A percentile compares a stretch with the other conserved stretches of the same genome.
Evolutionary conservation across 1,139 yeast species (phyloP).

Genomic region (Eremothecium cymbalariae): DNA sequence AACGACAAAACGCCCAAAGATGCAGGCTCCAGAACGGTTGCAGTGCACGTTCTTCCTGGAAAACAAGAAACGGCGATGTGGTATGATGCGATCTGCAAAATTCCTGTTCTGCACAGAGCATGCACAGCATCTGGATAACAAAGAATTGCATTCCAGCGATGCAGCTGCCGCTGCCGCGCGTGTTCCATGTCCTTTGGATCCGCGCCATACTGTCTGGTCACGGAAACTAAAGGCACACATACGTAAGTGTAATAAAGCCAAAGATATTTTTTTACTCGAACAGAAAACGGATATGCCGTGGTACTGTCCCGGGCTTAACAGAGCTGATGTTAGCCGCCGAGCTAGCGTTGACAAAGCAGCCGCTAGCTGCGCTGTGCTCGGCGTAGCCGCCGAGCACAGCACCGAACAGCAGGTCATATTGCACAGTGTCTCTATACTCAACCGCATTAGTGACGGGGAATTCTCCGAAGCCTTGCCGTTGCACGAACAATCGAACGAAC

Average conservation of each 20-base stretch:
- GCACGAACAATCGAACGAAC: slow-evolving; percentile 23
- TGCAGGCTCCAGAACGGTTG: slow-evolving; percentile 9
- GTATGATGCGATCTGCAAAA: slow-evolving; percentile 20
- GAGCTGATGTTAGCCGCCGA: background rate
- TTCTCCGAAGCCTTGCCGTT: slow-evolving; percentile 19
- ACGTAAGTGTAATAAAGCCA: slow-evolving; percentile 49
- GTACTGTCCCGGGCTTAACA: slow-evolving; percentile 21
- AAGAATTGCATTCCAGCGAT: slow-evolving; percentile 6
- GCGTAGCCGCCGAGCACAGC: slow-evolving; percentile 2
- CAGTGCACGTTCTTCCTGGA: slow-evolving; percentile 22
- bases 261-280: slow-evolving; percentile 33
- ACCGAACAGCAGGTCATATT: slow-evolving; percentile 9
- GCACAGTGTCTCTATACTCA: slow-evolving; percentile 34
- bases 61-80: slow-evolving; percentile 26
- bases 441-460: slow-evolving; percentile 23
- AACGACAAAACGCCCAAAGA: slow-evolving; percentile 7
- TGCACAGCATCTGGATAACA: slow-evolving; percentile 4
- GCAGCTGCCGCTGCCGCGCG: slow-evolving; percentile 11
- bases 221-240: slow-evolving; percentile 50
- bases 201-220: slow-evolving; percentile 64
- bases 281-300: slow-evolving; percentile 34
- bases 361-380: slow-evolving; percentile 3
- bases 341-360: background rate
- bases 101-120: slow-evolving; percentile 25
- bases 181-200: slow-evolving; percentile 70